Conservation (phyloP, 2,329 filamentous ascomycete genomes). For the Fonsecaea multimorphosa region DNA sequence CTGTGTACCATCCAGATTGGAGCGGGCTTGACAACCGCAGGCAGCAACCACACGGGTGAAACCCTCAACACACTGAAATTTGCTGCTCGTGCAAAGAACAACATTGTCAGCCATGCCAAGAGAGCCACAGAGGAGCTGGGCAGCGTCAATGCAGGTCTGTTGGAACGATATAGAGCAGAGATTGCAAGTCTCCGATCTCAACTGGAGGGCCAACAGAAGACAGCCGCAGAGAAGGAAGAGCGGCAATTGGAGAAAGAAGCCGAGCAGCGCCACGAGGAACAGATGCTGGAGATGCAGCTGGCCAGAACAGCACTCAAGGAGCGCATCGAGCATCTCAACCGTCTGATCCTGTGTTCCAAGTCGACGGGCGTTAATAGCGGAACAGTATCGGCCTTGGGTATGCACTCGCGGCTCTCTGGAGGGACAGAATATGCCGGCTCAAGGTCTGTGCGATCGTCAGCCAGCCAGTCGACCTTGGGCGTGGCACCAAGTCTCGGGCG, state of each 20-base stretch:
- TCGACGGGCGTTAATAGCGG: conserved; percentile 91
- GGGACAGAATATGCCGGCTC: conserved; percentile 45
- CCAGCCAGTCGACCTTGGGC: conserved; percentile 66
- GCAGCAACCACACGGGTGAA: conserved; percentile 79
- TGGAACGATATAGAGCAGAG: conserved; percentile 93
- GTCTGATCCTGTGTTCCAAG: conserved; percentile 92
- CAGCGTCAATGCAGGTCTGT: conserved; percentile 64
- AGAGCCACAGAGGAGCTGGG: conserved; percentile 87
- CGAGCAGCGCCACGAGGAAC: conserved; percentile 87
- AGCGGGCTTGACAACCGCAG: conserved; percentile 72
- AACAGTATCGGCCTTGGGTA: conserved; percentile 71
- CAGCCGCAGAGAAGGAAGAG: conserved; percentile 65
- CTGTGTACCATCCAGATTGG: conserved; percentile 94
- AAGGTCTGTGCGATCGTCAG: conserved; percentile 70
- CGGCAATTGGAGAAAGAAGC: conserved; percentile 79
- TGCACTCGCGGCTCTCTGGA: conserved; percentile 66
- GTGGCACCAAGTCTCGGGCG: conserved; percentile 63
- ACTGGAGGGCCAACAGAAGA: conserved; percentile 80
- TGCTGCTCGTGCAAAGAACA: conserved; percentile 95
- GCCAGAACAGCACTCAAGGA: conserved; percentile 95
- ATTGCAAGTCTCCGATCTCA: conserved; percentile 81
- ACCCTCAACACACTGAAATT: conserved; percentile 97
- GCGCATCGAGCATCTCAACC: conserved; percentile 94
- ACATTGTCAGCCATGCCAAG: conserved; percentile 95
- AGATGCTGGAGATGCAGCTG: conserved; percentile 98